phyloP scores from a whole-genome alignment of 2,329 filamentous ascomycete species.

The Allantophomopsis lycopodina region DNA sequence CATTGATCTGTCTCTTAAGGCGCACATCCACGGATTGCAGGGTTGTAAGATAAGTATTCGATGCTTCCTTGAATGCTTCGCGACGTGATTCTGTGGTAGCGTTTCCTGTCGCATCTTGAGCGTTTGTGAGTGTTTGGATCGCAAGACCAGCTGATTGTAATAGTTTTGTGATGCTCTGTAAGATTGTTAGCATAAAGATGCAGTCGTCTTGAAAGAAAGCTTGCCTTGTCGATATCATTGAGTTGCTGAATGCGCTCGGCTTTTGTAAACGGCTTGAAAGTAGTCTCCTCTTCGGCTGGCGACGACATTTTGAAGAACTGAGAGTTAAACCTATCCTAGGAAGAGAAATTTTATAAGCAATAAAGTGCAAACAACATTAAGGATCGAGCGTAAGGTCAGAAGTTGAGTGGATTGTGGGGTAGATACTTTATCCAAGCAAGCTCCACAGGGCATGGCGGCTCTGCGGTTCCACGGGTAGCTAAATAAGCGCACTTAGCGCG shows the following conservation, averaged over 20 bases:
- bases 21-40: conserved; percentile 63
- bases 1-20: conserved; percentile 63
- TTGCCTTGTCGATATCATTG: conserved; percentile 60
- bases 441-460: background rate
- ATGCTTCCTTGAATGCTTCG: conserved; percentile 40
- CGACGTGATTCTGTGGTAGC: conserved; percentile 9
- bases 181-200: background rate
- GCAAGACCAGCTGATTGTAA: conserved; percentile 46
- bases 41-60: conserved; percentile 55
- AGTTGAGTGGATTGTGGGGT: background rate
- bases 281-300: conserved; percentile 5
- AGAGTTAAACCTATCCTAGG: too few relatives aligned
- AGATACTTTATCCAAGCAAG: background rate
- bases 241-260: conserved; percentile 72
- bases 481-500: conserved; percentile 1
- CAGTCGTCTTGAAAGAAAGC: background rate
- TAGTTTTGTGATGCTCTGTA: conserved; percentile 25
- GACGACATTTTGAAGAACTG: background rate
- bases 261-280: conserved; percentile 41
- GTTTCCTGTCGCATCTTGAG: conserved; percentile 12
- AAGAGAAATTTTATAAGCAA: too few relatives aligned
- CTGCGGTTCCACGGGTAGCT: conserved; percentile 3
- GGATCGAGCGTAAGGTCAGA: background rate
- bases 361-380: too few relatives aligned
- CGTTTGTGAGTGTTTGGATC: conserved; percentile 46